Conservation (phyloP, 2,329 filamentous ascomycete genomes). For the Monosporascus sp. region DNA sequence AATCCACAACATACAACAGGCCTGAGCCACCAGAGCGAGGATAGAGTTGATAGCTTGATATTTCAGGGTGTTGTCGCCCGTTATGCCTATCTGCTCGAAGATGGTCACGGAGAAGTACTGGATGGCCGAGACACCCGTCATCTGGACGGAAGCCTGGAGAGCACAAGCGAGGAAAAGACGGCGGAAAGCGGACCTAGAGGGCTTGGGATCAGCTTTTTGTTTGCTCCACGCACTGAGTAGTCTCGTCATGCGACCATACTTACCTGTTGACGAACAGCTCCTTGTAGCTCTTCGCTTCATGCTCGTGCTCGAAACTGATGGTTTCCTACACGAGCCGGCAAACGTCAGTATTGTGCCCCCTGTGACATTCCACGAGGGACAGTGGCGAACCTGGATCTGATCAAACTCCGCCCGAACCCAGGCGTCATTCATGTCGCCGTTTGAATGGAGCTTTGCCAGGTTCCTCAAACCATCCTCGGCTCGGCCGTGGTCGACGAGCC, state of each 20-base stretch:
- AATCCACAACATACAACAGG: conserved; percentile 62
- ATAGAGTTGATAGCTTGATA: conserved; percentile 73
- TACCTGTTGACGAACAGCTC: conserved; percentile 60
- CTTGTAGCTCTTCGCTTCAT: conserved; percentile 63
- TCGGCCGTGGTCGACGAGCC: conserved; percentile 70
- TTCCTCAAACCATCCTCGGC: conserved; percentile 60
- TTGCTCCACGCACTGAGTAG: background rate
- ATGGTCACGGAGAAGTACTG: conserved; percentile 69
- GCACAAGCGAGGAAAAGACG: conserved; percentile 65
- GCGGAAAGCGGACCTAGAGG: conserved; percentile 54
- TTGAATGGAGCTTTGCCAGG: conserved; percentile 63
- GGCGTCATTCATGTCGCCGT: conserved; percentile 59
- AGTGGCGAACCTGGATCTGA: conserved; percentile 55
- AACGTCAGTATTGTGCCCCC: background rate
- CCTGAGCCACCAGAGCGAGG: conserved; percentile 64
- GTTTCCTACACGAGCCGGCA: conserved; percentile 21
- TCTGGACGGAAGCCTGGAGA: conserved; percentile 66
- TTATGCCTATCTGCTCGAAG: conserved; percentile 65
- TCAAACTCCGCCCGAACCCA: conserved; percentile 70
- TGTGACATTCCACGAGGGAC: background rate
- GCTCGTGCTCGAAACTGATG: conserved; percentile 61
- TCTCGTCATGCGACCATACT: conserved; percentile 1
- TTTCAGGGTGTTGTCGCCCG: conserved; percentile 57
- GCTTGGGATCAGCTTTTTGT: conserved; percentile 5
- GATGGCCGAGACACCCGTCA: conserved; percentile 71